Base-by-base conservation (phyloP, 768 basidiomycete genomes). In the Russula brevipes region DNA sequence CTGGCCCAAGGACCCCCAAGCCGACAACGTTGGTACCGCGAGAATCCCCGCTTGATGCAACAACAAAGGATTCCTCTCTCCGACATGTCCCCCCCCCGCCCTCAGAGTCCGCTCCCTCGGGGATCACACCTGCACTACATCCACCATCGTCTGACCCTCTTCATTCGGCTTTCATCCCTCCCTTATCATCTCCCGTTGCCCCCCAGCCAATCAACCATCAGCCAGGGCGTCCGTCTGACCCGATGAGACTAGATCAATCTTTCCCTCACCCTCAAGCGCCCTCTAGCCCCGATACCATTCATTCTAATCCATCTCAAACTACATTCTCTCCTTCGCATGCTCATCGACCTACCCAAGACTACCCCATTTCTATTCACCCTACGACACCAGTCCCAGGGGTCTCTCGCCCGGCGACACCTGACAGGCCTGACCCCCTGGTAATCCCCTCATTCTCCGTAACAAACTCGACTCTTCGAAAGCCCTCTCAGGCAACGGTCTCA, bases 1-100 rank as follows among this genome's bases (percentile, higher is more conserved):
- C 58, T 55, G 63, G 63, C 9, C 63, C 63, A 1, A 54, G 63
- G 44, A 64, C 58, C 4, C 63, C 41, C 35, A 64, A 64, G 45
- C 46, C 36, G 47, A 44, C 63, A 1, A 24, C 38, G 2, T 56
- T 45, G 3, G 35, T 17, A 8, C 35, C 38, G 10, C 52, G 19
- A 24, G 9, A 35, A 11, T 2, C 35, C 3, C 1, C 36, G 24
- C 46, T 6, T 1, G 42, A 36, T 24, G 52, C 46, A 14, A 14
- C 39, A 36, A 30, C 58, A 42, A 60, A 55, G 5, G 53, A 36
- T 42, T 17, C 50, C 38, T n/a, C 60, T 16, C 10, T 54, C 36
- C 50, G 30, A 24, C 57, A 52, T 19, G 12, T 19, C 46, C 54
- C 24, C 24, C 31, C 39, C 1, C 44, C 52, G 30, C 24, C 41